A percentile compares a stretch with the other conserved stretches of the same genome.
Evolutionary conservation across 768 basidiomycete genomes (phyloP).

Genomic region (Clitopilus passeckerianus): DNA sequence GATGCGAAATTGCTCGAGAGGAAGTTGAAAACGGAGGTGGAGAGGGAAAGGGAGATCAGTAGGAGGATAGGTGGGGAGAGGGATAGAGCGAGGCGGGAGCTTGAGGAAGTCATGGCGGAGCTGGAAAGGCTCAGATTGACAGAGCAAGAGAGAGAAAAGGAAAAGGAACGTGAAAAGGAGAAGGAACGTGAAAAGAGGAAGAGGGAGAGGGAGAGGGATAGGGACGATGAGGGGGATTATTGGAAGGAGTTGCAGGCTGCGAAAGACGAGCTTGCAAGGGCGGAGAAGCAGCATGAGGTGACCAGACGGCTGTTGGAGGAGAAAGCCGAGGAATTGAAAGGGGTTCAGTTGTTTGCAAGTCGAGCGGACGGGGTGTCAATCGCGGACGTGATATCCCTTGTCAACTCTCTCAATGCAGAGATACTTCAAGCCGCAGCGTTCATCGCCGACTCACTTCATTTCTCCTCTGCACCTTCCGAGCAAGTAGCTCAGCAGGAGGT

Average conservation of each 20-base stretch:
- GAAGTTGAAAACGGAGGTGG: conserved; percentile 62
- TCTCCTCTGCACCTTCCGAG: background rate
- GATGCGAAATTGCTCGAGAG: conserved; percentile 85
- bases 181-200: background rate
- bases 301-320: conserved; percentile 6
- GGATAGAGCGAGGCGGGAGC: conserved; percentile 28
- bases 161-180: too few species aligned
- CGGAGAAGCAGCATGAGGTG: conserved; percentile 2
- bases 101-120: conserved; percentile 57
- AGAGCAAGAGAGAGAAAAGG: background rate
- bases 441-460: conserved; percentile 30
- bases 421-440: conserved; percentile 40
- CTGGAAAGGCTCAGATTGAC: background rate
- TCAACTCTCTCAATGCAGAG: conserved; percentile 41
- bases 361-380: conserved; percentile 12
- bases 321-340: conserved; percentile 12
- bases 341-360: conserved; percentile 9
- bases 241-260: conserved; percentile 1
- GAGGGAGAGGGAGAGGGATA: background rate
- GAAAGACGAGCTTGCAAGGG: conserved; percentile 7
- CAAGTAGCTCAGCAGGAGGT: background rate
- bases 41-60: conserved; percentile 35
- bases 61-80: conserved; percentile 35
- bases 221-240: background rate
- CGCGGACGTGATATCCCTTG: conserved; percentile 16